Conservation (phyloP, 2,329 filamentous ascomycete genomes). For the Penicillium sp. region DNA sequence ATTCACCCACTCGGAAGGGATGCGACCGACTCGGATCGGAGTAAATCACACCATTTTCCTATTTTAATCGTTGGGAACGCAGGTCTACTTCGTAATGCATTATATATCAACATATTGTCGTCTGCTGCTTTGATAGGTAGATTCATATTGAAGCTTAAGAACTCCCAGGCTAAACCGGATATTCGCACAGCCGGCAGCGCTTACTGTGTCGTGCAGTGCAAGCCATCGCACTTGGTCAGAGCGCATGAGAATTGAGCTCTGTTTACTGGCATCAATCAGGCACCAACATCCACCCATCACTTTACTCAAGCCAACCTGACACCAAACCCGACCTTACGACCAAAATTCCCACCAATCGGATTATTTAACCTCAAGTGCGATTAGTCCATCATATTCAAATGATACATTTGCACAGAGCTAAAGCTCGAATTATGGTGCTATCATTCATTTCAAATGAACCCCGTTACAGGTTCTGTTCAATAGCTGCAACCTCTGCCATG, state of each 20-base stretch:
- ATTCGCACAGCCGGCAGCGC: neutral
- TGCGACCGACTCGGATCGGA: too few relatives aligned
- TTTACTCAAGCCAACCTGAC: neutral
- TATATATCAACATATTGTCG: too few relatives aligned
- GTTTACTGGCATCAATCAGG: neutral
- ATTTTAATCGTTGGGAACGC: too few relatives aligned
- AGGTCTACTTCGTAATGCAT: too few relatives aligned
- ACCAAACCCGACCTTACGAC: neutral
- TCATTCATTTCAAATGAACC: neutral
- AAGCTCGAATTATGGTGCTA: neutral
- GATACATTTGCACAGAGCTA: neutral
- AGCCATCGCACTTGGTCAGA: neutral
- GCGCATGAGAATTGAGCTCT: neutral
- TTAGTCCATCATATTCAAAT: neutral
- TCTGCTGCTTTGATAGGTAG: too few relatives aligned
- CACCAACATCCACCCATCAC: too few relatives aligned
- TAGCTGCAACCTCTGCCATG: conserved; percentile 22
- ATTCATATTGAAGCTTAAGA: too few relatives aligned
- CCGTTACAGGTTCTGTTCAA: conserved; percentile 17
- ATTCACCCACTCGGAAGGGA: too few relatives aligned
- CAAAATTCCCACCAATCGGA: neutral
- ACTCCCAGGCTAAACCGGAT: neutral
- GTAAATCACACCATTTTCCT: too few relatives aligned
- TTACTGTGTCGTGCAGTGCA: too few relatives aligned
- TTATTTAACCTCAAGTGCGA: neutral